Evolutionary conservation across 495 filamentous ascomycete species (phyloP), one percentile per base, ranked within the genome.

Genomic region (Tetracladium marchalianum): DNA sequence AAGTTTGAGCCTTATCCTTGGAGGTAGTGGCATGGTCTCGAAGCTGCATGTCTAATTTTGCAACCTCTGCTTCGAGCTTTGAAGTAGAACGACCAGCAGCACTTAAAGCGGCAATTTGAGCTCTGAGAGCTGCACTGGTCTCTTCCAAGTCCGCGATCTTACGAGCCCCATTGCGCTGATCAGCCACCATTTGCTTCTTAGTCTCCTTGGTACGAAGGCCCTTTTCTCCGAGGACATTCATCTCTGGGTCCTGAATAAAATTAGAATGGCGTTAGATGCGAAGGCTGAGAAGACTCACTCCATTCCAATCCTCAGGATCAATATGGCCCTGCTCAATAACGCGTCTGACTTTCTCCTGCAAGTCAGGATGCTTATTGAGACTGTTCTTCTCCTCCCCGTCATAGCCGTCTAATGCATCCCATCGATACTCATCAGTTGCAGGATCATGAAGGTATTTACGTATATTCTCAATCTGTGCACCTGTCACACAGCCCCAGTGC

Each of bases 401-500:
- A 43, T 67, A 82, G 41, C 85, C 85, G 62, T 89, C 80, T 8
- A 82, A 54, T 12, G 49, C 44, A n/a, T 61, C 55, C 38, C 64
- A 55, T 31, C 71, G 58, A 17, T 65, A 56, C 9, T 46, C 59
- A 7, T 54, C 46, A 11, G 48, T 35, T 12, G 3, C 24, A 7
- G 53, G 48, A 42, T 60, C 53, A 43, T 49, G 47, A 11, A 66
- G 54, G 17, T 50, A 38, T 12, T 52, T 36, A 9, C 53, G 51
- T 39, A 82, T 56, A 51, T 81, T 78, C 36, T 56, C 41, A 44
- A 90, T 62, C 42, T 78, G 63, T 19, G 63, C 62, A 8, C 82
- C 80, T 13, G 82, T 85, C 32, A 79, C 68, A 51, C 85, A 90
- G 18, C 85, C 83, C 84, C 84, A 89, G 58, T 89, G 84, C 49